Conservation (phyloP, 208 protist species). For the Balamuthia mandrillaris region DNA sequence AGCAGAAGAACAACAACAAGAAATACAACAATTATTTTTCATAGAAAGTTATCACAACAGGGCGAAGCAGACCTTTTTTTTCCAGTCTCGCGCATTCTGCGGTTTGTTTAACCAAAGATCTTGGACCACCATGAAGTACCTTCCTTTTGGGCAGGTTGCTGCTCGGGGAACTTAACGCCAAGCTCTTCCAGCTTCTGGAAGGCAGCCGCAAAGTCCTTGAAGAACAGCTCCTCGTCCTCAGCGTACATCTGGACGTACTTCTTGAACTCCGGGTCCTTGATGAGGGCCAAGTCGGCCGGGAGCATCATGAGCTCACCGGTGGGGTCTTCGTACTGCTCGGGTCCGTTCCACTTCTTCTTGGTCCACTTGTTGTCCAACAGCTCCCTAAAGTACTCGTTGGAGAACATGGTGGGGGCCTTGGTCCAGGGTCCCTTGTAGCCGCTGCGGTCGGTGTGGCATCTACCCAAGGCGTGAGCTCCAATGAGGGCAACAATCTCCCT, state of each 20-base stretch:
- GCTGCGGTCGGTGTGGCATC: constrained; percentile 79
- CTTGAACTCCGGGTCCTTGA: constrained; percentile 78
- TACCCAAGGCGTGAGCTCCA: constrained; percentile 85
- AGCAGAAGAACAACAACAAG: too few relatives aligned
- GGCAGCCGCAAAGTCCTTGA: constrained; percentile 80
- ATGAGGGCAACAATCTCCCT: constrained; percentile 87
- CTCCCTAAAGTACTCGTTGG: constrained; percentile 85
- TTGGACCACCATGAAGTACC: too few relatives aligned
- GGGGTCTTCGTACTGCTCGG: constrained; percentile 79
- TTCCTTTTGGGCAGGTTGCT: too few relatives aligned
- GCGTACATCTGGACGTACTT: constrained; percentile 83
- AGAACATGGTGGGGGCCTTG: constrained; percentile 79
- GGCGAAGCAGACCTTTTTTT: too few relatives aligned
- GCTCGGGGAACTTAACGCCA: too few relatives aligned
- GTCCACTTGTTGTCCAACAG: constrained; percentile 79
- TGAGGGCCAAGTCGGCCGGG: constrained; percentile 79
- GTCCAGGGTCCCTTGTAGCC: constrained; percentile 88
- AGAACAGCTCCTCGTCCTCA: constrained; percentile 83
- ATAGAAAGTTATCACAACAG: too few relatives aligned
- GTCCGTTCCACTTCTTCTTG: constrained; percentile 58
- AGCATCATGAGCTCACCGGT: constrained; percentile 88
- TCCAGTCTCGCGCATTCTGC: too few relatives aligned
- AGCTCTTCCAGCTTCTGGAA: constrained; percentile 78
- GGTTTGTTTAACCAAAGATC: too few relatives aligned
- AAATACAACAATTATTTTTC: too few relatives aligned